These are phyloP conservation scores for Adenanthera pavonina DNA, from an alignment of 306 rosid species.

Conservation along the genomic window DNA sequence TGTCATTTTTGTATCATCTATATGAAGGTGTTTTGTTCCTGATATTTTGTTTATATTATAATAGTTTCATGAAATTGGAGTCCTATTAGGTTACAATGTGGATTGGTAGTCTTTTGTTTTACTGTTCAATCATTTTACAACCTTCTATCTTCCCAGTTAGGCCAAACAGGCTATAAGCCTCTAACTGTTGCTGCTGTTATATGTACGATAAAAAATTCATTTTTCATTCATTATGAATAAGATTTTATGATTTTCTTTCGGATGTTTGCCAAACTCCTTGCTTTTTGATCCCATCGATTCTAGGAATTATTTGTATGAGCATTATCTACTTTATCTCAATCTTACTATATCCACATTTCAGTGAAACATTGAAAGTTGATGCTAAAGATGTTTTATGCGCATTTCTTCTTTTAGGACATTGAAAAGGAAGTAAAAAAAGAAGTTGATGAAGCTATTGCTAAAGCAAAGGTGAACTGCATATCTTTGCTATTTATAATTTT, in stretches of 20 bases:
- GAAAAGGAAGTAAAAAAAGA: constrained; percentile 83
- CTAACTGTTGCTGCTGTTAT: constrained; percentile 24
- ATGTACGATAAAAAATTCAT: background rate
- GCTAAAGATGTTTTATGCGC: constrained; percentile 14
- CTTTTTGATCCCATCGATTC: constrained; percentile 13
- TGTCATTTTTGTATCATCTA: background rate
- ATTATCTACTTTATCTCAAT: constrained; percentile 4
- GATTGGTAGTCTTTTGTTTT: background rate
- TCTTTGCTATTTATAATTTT: constrained; percentile 16
- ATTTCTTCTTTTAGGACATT: constrained; percentile 60
- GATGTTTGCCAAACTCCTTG: background rate
- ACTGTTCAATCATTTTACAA: constrained; percentile 22
- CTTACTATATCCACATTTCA: constrained; percentile 4
- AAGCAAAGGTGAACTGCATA: constrained; percentile 75
- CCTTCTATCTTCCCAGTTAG: background rate
- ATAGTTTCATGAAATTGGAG: background rate
- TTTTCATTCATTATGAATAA: background rate
- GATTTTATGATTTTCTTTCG: background rate
- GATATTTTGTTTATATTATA: background rate
- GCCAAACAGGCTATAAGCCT: background rate
- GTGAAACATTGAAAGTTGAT: constrained; percentile 22
- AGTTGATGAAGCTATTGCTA: constrained; percentile 92
- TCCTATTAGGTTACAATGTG: background rate
- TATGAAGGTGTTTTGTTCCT: background rate
- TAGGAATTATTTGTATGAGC: constrained; percentile 21